Evolutionary conservation across 192 early-diverging fungal genomes (phyloP), one percentile per base, ranked within the genome.

Genomic region (Coemansia sp.): DNA sequence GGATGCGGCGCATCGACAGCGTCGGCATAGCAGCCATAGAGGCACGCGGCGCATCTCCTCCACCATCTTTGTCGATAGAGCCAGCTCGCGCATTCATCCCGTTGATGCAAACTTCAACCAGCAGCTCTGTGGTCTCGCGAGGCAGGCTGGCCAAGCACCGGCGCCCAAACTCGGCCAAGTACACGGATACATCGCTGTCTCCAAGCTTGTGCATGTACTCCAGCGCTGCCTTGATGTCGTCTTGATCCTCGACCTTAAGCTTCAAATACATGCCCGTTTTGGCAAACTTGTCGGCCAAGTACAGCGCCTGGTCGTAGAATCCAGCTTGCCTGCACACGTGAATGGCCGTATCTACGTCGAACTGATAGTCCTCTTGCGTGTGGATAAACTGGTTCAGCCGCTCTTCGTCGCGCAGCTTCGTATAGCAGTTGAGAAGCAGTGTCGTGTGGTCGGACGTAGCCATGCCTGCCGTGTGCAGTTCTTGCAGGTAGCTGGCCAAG

Each of bases 381-480:
- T 89, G 73, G 31, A 99, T 92, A 70, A 99, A 98, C 73, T 88
- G 86, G 76, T 95, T 91, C 6, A 99, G 73, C n/a, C 89, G 66
- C 49, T 86, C 86, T 17, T 93, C 89, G 76, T 95, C 95, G 61
- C 93, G 91, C 27, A 96, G 83, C 76, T 98, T 97, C 7, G 96
- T 95, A 74, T 99, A 99, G 84, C 97, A 99, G 74, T 97, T 98
- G 14, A 99, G 83, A 43, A 99, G 79, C 64, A 98, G 78, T 1
- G 97, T 99, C 0, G 97, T 99, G 74, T 99, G 97, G 69, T 99
- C 95, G 2, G 90, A 85, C 45, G 94, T 96, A 17, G 96, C 97
- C 31, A 97, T 85, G 9, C 89, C 87, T 5, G 87, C 85, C 3
- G 93, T 89, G 67, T 99, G 97, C 2, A 99, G 82, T 43, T 90